Conservation (phyloP, 768 basidiomycete genomes). For the Ramaria rubella region DNA sequence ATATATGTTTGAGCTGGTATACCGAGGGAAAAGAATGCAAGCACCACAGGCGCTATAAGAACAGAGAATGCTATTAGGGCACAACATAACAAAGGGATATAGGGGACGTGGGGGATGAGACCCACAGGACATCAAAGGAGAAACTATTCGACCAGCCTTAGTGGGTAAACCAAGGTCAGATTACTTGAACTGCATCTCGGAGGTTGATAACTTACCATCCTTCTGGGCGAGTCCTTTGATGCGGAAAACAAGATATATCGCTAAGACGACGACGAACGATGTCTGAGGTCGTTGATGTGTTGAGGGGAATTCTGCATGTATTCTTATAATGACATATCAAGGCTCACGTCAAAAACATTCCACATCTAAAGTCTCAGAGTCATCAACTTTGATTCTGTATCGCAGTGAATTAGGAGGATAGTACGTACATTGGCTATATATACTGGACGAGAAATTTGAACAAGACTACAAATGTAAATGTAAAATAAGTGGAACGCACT, state of each 20-base stretch:
- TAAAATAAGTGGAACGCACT: conserved; percentile 42
- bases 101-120: neutral
- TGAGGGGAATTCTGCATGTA: conserved; percentile 4
- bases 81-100: neutral
- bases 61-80: neutral
- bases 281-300: conserved; percentile 25
- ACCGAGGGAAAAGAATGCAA: conserved; percentile 82
- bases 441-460: conserved; percentile 35
- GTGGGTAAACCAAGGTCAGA: conserved; percentile 24
- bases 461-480: neutral
- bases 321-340: conserved; percentile 16
- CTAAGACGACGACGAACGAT: conserved; percentile 61
- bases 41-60: conserved; percentile 61
- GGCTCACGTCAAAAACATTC: conserved; percentile 68
- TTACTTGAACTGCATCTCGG: neutral
- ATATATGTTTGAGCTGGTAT: conserved; percentile 10
- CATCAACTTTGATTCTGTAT: neutral
- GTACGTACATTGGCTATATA: conserved; percentile 72
- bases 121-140: conserved; percentile 67
- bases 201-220: conserved; percentile 37
- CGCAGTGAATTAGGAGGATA: neutral
- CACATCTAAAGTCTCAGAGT: conserved; percentile 52
- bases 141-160: conserved; percentile 26
- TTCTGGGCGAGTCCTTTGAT: conserved; percentile 49
- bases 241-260: conserved; percentile 60